Evolutionary conservation across 2,329 filamentous ascomycete genomes (phyloP), one percentile per base, ranked within the genome.

Genomic region (Xylaria sp.): DNA sequence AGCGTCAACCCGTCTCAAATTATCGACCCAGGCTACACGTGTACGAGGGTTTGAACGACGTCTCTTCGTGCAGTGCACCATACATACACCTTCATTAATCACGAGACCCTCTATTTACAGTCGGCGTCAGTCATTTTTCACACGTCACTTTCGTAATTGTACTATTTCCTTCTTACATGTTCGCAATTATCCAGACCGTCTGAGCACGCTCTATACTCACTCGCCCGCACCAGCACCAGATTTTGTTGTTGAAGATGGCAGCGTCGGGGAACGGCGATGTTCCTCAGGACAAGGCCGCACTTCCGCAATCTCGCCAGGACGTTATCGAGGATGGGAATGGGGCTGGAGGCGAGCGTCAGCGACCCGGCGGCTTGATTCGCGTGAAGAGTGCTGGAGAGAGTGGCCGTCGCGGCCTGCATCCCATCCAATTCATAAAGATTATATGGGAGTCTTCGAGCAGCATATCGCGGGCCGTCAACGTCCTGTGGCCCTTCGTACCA

Each of bases 401-500:
- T 77, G 91, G 91, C 45, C 86, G 92, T 45, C 81, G 77, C 4
- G 91, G 91, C 54, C 78, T 94, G 69, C 85, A 93, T 72, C 89
- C 89, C 0, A 61, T 85, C 51, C 84, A 88, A 62, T 92, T 93
- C 76, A 73, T 92, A 36, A 82, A 80, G 70, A 90, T 93, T 63
- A 85, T 85, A 76, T 90, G 88, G 80, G 82, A 80, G 59, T 92
- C 90, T 53, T 88, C 88, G 34, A 90, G 88, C 75, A 85, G 82
- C 34, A 81, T 88, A 12, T 93, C 91, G 8, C 86, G 85, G 76
- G 76, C 85, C 59, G 89, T 92, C 75, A 93, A 93, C 76, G 74
- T 92, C 30, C 84, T 94, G 42, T 94, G 91, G 91, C 92, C 92
- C 4, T 84, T 92, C 68, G 91, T 93, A 1, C 91, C 91, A 6